Evolutionary conservation across 2,329 filamentous ascomycete species (phyloP), one percentile per base, ranked within the genome.

Genomic region (Claviceps monticola): DNA sequence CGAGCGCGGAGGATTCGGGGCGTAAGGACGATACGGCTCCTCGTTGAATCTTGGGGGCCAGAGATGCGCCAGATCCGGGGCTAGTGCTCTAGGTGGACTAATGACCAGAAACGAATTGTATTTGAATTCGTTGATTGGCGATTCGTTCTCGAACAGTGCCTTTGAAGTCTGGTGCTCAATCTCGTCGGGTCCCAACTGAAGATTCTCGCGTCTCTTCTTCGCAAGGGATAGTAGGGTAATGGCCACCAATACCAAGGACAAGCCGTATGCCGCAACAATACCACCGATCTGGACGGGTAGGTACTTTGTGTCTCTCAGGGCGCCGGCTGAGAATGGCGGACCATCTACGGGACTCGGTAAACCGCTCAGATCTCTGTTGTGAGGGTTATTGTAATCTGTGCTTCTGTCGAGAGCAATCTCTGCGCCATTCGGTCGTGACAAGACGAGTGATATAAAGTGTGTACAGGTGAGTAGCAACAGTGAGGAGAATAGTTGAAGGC

Each of bases 241-340:
- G 59, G 87, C 83, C 60, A 93, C 80, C 60, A 93, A 67, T 61
- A 88, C 74, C 62, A 94, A 75, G 38, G 82, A 86, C 55, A 88
- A 66, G 53, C 90, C 75, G 79, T 96, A 96, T 54, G 86, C 83
- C 55, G 83, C 88, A 54, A 91, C 76, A 54, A 97, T 86, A 58
- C 83, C 88, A 56, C 86, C 84, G 59, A 96, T 83, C 67, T 96
- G 84, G 54, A 81, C 83, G 17, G 89, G 88, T 21, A 96, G 78
- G 52, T 84, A 80, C 17, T 75, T 68, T 56, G 71, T 71, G 64
- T 89, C 74, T 59, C 80, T 72, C 48, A 80, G 66, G 39, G 82
- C 78, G 59, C 74, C 68, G 51, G 73, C 72, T 42, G 81, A 81
- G 45, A 81, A 64, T 8, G 77, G 71, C 53, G 82, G 77, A 7